Percentiles rank a stretch among this genome's conserved stretches.
Evolutionary conservation across 2,329 filamentous ascomycete genomes (phyloP).

Genomic region (Mollisia scopiformis): DNA sequence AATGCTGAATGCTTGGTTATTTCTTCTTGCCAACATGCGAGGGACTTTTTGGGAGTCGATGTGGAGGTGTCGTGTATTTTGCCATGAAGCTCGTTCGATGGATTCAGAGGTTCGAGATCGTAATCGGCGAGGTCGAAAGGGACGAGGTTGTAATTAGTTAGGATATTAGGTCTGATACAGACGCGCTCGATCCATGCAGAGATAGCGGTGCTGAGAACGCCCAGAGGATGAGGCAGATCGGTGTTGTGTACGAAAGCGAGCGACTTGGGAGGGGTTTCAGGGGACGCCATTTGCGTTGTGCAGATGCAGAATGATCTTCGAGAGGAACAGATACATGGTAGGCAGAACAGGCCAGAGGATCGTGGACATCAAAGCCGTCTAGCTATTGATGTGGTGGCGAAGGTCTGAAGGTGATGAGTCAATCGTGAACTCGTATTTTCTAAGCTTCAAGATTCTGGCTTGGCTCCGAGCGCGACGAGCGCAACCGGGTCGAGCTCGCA

Average conservation of each 20-base stretch:
- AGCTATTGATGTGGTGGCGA: no score
- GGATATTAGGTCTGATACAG: not conserved
- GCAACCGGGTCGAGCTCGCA: not conserved
- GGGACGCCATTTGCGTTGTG: not conserved
- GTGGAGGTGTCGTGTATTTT: not conserved
- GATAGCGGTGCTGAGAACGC: conserved; percentile 7
- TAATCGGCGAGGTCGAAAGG: conserved; percentile 5
- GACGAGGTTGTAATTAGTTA: not conserved
- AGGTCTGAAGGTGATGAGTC: not conserved
- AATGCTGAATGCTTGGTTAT: not conserved
- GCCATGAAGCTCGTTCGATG: not conserved
- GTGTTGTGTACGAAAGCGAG: conserved; percentile 10
- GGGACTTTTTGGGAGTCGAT: not conserved
- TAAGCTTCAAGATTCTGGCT: not conserved
- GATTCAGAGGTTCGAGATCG: not conserved
- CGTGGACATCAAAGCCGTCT: no score
- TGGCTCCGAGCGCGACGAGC: not conserved
- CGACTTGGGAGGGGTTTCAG: not conserved
- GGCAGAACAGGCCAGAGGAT: no score
- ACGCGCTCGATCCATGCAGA: not conserved
- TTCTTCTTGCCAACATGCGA: conserved; percentile 1
- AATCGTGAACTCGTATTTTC: not conserved
- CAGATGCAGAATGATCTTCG: not conserved
- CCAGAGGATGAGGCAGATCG: not conserved
- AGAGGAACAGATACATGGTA: not conserved